Conservation (phyloP, 1,284 basidiomycete genomes). For the Pseudozyma sp. region DNA sequence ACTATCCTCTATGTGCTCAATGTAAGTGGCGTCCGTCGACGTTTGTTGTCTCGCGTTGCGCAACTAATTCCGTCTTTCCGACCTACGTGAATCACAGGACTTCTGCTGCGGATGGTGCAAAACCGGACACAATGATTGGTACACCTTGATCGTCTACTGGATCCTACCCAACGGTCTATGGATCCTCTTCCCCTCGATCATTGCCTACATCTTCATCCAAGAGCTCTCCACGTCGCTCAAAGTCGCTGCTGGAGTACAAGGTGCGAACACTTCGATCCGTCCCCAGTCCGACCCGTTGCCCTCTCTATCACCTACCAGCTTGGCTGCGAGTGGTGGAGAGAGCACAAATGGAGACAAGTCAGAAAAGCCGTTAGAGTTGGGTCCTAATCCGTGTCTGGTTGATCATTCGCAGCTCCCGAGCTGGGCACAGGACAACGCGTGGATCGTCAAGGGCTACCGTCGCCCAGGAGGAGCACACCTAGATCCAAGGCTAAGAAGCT, state of each 20-base stretch:
- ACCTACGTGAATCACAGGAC: constrained; percentile 47
- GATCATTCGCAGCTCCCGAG: constrained; percentile 56
- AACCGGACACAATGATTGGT: constrained; percentile 78
- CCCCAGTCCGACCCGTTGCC: constrained; percentile 1
- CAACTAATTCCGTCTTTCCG: background rate
- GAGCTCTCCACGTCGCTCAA: constrained; percentile 45
- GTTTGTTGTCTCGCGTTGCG: background rate
- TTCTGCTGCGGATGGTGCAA: constrained; percentile 73
- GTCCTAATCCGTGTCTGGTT: constrained; percentile 53
- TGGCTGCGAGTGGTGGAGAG: background rate
- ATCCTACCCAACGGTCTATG: constrained; percentile 83
- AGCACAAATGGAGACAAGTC: background rate
- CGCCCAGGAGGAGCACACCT: constrained; percentile 57
- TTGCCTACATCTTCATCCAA: constrained; percentile 69
- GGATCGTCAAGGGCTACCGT: constrained; percentile 63
- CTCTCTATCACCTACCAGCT: background rate
- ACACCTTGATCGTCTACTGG: constrained; percentile 76
- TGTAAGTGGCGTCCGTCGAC: constrained; percentile 13
- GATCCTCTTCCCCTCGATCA: constrained; percentile 77
- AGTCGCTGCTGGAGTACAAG: constrained; percentile 49
- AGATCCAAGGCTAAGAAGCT: constrained; percentile 38
- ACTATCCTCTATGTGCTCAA: constrained; percentile 76
- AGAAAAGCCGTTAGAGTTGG: constrained; percentile 1
- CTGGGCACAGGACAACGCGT: constrained; percentile 65
- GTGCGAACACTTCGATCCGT: constrained; percentile 21